These are phyloP conservation scores for Penicillium sp. DNA, from an alignment of 2,329 filamentous ascomycete genomes.

Conservation along the genomic window DNA sequence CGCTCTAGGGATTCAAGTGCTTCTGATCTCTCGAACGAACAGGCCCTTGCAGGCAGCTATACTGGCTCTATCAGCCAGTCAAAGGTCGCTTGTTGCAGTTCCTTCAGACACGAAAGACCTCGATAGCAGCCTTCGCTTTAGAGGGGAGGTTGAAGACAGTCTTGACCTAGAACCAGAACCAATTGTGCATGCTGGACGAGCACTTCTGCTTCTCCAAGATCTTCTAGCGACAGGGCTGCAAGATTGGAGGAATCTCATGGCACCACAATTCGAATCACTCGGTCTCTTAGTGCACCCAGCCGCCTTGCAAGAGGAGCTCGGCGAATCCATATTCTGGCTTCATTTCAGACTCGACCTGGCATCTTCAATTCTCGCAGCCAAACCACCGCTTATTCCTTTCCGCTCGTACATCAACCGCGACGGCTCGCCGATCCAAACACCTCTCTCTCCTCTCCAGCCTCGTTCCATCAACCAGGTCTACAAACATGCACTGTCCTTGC, in stretches of 20 bases:
- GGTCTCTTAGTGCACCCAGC: conserved; percentile 11
- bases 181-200: conserved; percentile 18
- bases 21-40: conserved; percentile 27
- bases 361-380: conserved; percentile 20
- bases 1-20: conserved; percentile 25
- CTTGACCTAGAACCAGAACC: conserved; percentile 19
- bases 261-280: conserved; percentile 7
- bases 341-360: conserved; percentile 30
- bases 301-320: conserved; percentile 18
- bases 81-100: conserved; percentile 17
- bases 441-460: not conserved
- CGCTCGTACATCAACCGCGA: conserved; percentile 25
- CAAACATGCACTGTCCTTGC: conserved; percentile 25
- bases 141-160: conserved; percentile 25
- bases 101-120: conserved; percentile 5
- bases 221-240: conserved; percentile 20
- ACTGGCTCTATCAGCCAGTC: conserved; percentile 26
- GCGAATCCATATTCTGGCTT: conserved; percentile 27
- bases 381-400: conserved; percentile 26
- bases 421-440: conserved; percentile 19
- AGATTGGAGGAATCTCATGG: conserved; percentile 22
- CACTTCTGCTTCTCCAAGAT: conserved; percentile 26
- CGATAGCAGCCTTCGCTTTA: conserved; percentile 16
- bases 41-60: conserved; percentile 25
- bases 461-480: conserved; percentile 21